Conservation (phyloP, 768 basidiomycete species). For the Kwoniella heveanensis region DNA sequence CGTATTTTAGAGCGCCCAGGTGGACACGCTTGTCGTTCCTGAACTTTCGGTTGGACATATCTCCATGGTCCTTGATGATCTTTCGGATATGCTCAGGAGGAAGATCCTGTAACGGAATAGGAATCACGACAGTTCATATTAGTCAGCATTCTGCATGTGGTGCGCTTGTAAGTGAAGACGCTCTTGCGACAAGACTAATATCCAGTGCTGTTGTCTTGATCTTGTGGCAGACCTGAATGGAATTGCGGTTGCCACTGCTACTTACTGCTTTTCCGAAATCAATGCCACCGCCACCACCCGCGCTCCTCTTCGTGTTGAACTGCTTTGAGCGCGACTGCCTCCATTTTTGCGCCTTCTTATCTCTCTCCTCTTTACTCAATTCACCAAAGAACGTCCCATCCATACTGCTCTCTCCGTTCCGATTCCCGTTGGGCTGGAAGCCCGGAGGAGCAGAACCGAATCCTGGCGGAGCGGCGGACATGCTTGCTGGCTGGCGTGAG, state of each 20-base stretch:
- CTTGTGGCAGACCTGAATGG: too few relatives aligned
- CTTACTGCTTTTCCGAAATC: slow-evolving; percentile 57
- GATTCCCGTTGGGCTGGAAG: slow-evolving; percentile 33
- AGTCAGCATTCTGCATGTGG: too few relatives aligned
- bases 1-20: slow-evolving; percentile 90
- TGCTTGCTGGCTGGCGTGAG: slow-evolving; percentile 1
- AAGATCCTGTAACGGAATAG: slow-evolving; percentile 66
- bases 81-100: slow-evolving; percentile 98
- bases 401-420: slow-evolving; percentile 33
- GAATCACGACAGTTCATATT: slow-evolving; percentile 10
- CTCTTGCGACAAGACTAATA: too few relatives aligned
- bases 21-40: slow-evolving; percentile 99
- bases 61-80: slow-evolving; percentile 99
- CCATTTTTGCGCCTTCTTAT: slow-evolving; percentile 95
- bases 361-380: slow-evolving; percentile 70
- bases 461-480: slow-evolving; percentile 42
- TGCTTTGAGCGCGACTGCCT: slow-evolving; percentile 77
- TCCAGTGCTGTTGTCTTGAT: too few relatives aligned
- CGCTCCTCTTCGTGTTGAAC: slow-evolving; percentile 60
- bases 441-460: slow-evolving; percentile 37
- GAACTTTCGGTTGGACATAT: slow-evolving; percentile 99
- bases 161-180: too few relatives aligned
- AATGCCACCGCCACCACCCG: slow-evolving; percentile 54
- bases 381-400: slow-evolving; percentile 53
- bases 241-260: slow-evolving; percentile 19